phyloP scores from a whole-genome alignment of 2,329 filamentous ascomycete species.

The Bipolaris zeicola region DNA sequence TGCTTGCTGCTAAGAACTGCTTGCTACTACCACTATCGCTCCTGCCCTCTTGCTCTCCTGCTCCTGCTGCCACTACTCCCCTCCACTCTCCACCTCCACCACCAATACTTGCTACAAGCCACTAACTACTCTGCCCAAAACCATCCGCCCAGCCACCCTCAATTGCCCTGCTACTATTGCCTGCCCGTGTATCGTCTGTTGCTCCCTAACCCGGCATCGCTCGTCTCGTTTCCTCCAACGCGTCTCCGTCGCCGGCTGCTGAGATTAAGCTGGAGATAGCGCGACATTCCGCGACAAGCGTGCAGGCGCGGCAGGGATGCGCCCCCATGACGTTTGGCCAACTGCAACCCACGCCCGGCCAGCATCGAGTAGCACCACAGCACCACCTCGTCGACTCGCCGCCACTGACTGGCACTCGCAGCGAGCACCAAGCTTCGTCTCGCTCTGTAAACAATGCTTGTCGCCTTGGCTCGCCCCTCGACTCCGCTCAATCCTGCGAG shows the following conservation, averaged over 20 bases:
- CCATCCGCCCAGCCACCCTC: no score
- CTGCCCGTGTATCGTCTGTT: no score
- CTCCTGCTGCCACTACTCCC: no score
- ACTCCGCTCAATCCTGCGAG: background rate
- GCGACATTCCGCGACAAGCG: slow-evolving; percentile 19
- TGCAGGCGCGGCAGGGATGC: slow-evolving; percentile 12
- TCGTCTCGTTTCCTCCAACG: slow-evolving; percentile 4
- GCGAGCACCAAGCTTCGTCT: slow-evolving; percentile 14
- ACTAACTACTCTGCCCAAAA: no score
- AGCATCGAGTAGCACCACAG: background rate
- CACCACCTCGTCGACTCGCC: slow-evolving; percentile 3
- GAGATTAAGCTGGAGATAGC: slow-evolving; percentile 34
- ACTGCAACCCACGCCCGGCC: slow-evolving; percentile 3
- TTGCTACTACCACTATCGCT: no score
- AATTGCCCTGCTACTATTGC: no score
- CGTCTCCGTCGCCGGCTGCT: slow-evolving; percentile 23
- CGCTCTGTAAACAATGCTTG: slow-evolving; percentile 10
- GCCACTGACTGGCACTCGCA: background rate
- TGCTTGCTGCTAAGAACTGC: no score
- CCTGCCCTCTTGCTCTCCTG: no score
- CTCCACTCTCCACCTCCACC: no score
- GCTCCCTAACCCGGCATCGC: no score
- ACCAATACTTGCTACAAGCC: no score
- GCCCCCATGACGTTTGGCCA: slow-evolving; percentile 15
- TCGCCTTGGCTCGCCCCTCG: slow-evolving; percentile 6